These are phyloP conservation scores for Chenopodium formosanum DNA, from an alignment of 148 eudicot species.

Conservation along the genomic window DNA sequence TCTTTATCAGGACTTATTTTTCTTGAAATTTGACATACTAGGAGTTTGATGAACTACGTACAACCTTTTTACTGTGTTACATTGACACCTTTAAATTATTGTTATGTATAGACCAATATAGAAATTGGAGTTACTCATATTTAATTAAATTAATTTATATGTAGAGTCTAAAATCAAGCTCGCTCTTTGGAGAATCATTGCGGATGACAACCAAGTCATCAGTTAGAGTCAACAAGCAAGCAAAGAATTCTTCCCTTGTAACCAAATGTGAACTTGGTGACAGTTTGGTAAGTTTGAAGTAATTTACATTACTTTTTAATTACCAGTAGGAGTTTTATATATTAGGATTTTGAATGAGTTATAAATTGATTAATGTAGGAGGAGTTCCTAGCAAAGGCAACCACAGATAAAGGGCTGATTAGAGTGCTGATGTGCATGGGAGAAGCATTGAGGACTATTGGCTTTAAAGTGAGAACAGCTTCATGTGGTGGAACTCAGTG, in stretches of 20 bases:
- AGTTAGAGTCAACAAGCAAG: conserved; percentile 40
- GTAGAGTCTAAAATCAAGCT: conserved; percentile 81
- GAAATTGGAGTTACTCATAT: not conserved
- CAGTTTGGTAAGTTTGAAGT: conserved; percentile 65
- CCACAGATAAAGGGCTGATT: conserved; percentile 78
- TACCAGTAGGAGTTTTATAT: too few relatives aligned
- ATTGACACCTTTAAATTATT: not conserved
- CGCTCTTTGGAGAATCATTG: conserved; percentile 69
- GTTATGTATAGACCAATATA: not conserved
- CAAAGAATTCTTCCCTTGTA: conserved; percentile 49
- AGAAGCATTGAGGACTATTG: conserved; percentile 90
- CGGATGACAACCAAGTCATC: conserved; percentile 61
- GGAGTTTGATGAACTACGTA: not conserved
- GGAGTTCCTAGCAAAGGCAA: conserved; percentile 82
- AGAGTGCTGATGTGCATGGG: conserved; percentile 90
- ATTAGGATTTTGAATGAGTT: not conserved
- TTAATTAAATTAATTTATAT: not conserved
- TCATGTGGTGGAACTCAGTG: conserved; percentile 98
- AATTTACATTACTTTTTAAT: too few relatives aligned
- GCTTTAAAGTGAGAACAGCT: conserved; percentile 95
- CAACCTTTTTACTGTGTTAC: not conserved
- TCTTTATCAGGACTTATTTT: not conserved
- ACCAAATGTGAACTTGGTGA: conserved; percentile 86
- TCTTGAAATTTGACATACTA: not conserved
- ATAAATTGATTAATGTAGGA: conserved; percentile 47